Evolutionary conservation across 768 basidiomycete species (phyloP), one percentile per base, ranked within the genome.

Genomic region (Hygrocybe punicea): DNA sequence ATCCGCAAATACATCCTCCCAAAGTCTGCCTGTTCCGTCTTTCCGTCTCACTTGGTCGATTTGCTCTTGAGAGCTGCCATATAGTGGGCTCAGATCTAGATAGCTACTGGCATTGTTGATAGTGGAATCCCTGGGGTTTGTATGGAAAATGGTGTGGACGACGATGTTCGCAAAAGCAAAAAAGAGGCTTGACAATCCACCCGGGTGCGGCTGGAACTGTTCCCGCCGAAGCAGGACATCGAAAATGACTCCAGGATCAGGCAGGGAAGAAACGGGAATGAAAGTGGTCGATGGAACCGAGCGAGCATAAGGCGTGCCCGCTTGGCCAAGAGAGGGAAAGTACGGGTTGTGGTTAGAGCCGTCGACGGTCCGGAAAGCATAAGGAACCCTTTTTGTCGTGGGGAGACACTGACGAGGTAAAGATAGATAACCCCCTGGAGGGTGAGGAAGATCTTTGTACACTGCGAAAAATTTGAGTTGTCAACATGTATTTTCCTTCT

Each of bases 381-480:
- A 86, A 35, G 75, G 60, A 23, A 75, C 62, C 23, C 63, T 40
- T 8, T 65, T 66, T 3, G 59, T 42, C 21, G 57, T 19, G 17
- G 61, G 40, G 49, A 53, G 51, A 23, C 65, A 33, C 8, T 17
- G 23, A n/a, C 23, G 19, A 17, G 40, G 44, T 7, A 63, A 53
- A 9, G 70, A 63, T 37, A 87, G 70, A 65, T 83, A 88, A 10
- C 74, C 75, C 49, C 68, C 71, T 9, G 87, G 84, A 4, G 89
- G 89, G 60, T 90, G 90, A 3, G 89, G 88, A 35, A 93, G 80
- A 68, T 91, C 91, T 58, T 86, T 84, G 76, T 85, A 91, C 40
- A 91, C 86, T 87, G 67, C 21, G 11, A 40, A 58, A 33, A 11
- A 33, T 46, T 13, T 21, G 24, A 47, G 21, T 25, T 19, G 53